Conservation (phyloP, 768 basidiomycete genomes). For the Neoboletus magnificus region DNA sequence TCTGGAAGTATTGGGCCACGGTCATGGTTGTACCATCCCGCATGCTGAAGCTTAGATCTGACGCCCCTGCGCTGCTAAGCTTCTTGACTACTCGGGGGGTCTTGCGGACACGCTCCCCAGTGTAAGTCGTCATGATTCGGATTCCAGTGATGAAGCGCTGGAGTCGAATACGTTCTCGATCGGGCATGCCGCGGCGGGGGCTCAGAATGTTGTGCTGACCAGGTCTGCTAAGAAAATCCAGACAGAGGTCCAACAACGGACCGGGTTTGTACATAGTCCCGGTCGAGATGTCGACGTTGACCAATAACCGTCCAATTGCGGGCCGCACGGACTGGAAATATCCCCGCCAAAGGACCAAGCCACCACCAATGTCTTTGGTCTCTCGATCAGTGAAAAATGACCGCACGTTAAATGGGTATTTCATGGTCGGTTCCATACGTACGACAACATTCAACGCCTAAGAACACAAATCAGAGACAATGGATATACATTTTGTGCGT, state of each 20-base stretch:
- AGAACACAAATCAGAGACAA: neutral
- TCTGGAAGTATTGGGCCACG: constrained; percentile 61
- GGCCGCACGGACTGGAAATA: constrained; percentile 81
- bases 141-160: constrained; percentile 56
- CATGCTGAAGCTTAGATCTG: constrained; percentile 50
- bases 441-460: constrained; percentile 75
- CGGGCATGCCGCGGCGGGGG: constrained; percentile 41
- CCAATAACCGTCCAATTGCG: constrained; percentile 55
- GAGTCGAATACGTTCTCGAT: constrained; percentile 51
- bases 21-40: constrained; percentile 53
- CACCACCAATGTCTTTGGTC: constrained; percentile 51
- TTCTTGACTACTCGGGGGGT: constrained; percentile 62
- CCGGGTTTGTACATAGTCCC: constrained; percentile 75
- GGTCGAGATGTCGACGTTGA: constrained; percentile 78
- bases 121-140: constrained; percentile 43
- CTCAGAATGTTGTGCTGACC: constrained; percentile 34
- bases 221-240: constrained; percentile 47
- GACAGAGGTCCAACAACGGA: constrained; percentile 51
- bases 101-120: constrained; percentile 36
- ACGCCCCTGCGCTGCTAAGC: constrained; percentile 52
- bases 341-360: constrained; percentile 72
- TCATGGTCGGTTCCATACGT: constrained; percentile 67
- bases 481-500: neutral
- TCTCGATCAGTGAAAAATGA: constrained; percentile 69
- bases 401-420: constrained; percentile 68